Conservation (phyloP, 2,329 filamentous ascomycete species). For the Diplodia seriata region DNA sequence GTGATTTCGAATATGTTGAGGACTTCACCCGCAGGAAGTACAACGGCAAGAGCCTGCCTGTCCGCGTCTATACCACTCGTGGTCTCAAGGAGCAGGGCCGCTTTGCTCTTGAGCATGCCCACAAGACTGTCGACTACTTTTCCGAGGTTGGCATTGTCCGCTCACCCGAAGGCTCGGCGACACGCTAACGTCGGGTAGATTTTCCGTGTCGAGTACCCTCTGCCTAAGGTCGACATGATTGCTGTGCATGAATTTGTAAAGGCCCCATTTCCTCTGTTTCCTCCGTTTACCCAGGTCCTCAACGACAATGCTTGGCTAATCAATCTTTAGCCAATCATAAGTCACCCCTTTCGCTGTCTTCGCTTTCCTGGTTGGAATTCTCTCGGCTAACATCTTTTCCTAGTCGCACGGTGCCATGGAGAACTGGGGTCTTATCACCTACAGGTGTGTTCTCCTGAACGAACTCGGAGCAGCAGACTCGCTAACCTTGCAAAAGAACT, state of each 20-base stretch:
- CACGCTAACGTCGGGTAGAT: conserved; percentile 53
- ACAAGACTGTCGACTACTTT: conserved; percentile 94
- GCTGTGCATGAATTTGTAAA: conserved; percentile 90
- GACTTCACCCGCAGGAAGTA: conserved; percentile 88
- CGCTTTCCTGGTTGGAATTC: not conserved
- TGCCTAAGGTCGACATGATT: conserved; percentile 89
- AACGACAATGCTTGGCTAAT: conserved; percentile 31
- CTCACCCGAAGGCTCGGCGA: conserved; percentile 13
- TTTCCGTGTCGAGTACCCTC: conserved; percentile 89
- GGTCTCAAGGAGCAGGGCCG: conserved; percentile 92
- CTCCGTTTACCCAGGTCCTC: conserved; percentile 39
- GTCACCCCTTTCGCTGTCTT: conserved; percentile 39
- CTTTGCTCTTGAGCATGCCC: conserved; percentile 88
- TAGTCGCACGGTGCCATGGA: conserved; percentile 83
- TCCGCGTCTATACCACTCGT: conserved; percentile 92
- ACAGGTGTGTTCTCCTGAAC: conserved; percentile 59
- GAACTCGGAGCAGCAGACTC: no score
- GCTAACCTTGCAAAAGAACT: conserved; percentile 56
- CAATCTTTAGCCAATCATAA: conserved; percentile 50
- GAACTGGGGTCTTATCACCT: conserved; percentile 96
- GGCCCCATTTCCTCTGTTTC: not conserved
- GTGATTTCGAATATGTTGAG: conserved; percentile 97
- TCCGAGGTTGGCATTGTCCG: conserved; percentile 67
- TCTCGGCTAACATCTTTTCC: conserved; percentile 49
- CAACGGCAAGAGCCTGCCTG: conserved; percentile 87